Evolutionary conservation across 208 protist genomes (phyloP), one percentile per base, ranked within the genome.

Genomic region (Strigomonas oncopelti): DNA sequence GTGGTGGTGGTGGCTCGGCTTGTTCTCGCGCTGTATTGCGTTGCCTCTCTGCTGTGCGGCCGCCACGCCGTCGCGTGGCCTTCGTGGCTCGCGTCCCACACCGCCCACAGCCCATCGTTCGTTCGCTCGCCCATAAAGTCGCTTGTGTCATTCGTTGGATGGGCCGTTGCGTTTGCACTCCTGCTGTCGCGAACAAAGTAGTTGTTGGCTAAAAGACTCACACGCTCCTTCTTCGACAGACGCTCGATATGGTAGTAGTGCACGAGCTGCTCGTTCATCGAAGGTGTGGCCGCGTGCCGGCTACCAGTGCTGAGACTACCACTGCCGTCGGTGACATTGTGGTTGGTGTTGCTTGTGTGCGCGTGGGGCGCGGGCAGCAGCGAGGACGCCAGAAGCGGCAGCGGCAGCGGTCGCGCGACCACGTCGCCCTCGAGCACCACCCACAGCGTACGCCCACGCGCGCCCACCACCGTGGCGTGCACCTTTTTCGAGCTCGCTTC

Each of bases 371-470:
- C 3, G 16, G 36, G 14, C 25, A 22, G 32, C 54, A 28, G 78
- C 78, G 11, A 75, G 31, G 5, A 9, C 9, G 34, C 34, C 34
- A 38, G 34, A 38, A 38, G 34, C 34, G 42, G 16, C 42, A 48
- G 42, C 16, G 59, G 71, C 58, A 87, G 59, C 28, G 61, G 42
- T 8, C 71, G 76, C 14, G 76, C 81, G 5, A 69, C 52, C 14
- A 38, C 42, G 25, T 86, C 78, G 7, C 80, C 80, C 27, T 78
- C 31, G 9, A 72, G 31, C 48, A 84, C 61, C 4, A 93, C 75
- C 80, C 84, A 95, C 53, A 95, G 55, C 45, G 29, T 48, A 4
- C 78, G 82, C 3, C 78, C 83, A 42, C 90, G 87, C 13, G 78
- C 77, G 11, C 90, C 90, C 8, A 95, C 64, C 20, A 92, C 81